These are phyloP conservation scores for Pseudogymnoascus sp. DNA, from an alignment of 2,329 filamentous ascomycete species.

Conservation along the genomic window DNA sequence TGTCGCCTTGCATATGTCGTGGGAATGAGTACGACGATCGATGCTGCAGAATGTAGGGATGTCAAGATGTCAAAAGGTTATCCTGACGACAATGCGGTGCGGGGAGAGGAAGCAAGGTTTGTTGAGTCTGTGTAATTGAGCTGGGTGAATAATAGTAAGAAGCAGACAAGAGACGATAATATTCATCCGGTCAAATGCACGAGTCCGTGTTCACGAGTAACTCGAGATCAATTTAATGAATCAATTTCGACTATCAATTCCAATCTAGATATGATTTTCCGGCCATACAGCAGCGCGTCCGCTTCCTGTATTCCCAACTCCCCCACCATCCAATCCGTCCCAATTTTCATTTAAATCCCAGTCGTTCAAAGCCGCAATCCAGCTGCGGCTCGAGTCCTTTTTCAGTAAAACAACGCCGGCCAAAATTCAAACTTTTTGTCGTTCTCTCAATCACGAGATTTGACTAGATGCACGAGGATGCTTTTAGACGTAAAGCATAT, in stretches of 20 bases:
- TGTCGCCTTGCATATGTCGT: neutral
- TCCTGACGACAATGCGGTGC: neutral
- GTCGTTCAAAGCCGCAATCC: constrained; percentile 1
- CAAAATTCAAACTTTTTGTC: constrained; percentile 7
- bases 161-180: neutral
- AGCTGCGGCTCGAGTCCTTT: neutral
- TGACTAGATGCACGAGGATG: neutral
- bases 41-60: neutral
- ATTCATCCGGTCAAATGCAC: neutral
- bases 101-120: neutral
- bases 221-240: neutral
- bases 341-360: neutral
- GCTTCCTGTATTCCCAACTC: constrained; percentile 8
- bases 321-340: neutral
- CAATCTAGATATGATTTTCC: neutral
- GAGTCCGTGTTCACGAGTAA: neutral
- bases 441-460: neutral
- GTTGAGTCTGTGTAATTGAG: too few species aligned
- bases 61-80: neutral
- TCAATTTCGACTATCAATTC: neutral
- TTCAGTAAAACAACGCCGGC: neutral
- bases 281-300: constrained; percentile 5
- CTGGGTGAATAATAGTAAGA: neutral
- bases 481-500: neutral
- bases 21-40: neutral